Conservation (phyloP, 257 asterid species). For the Gentiana straminea region DNA sequence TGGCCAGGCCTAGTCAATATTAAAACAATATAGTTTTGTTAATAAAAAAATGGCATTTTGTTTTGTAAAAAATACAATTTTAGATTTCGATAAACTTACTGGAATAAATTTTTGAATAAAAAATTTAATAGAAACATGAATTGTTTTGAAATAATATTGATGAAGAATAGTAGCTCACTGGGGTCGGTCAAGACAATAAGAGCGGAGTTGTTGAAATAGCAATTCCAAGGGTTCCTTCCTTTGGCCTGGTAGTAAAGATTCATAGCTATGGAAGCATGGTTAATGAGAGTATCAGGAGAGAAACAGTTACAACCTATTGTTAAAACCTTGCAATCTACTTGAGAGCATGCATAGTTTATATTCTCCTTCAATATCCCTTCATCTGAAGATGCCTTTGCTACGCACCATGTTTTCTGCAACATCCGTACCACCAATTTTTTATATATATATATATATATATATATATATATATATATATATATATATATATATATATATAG, state of each 20-base stretch:
- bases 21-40: no score
- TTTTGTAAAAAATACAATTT: no score
- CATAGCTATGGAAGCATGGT: constrained; percentile 63
- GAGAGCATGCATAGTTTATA: constrained; percentile 29
- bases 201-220: constrained; percentile 34
- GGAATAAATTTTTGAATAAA: no score
- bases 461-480: no score
- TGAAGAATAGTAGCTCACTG: constrained; percentile 23
- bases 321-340: constrained; percentile 25
- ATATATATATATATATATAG: neutral
- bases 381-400: constrained; percentile 52
- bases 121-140: no score
- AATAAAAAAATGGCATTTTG: no score
- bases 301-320: constrained; percentile 33
- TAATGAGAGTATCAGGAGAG: constrained; percentile 25
- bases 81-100: no score
- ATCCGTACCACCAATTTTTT: no score
- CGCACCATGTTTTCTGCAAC: constrained; percentile 48
- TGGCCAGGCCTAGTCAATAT: no score
- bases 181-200: constrained; percentile 39
- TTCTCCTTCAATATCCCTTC: constrained; percentile 6
- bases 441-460: no score
- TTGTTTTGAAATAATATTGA: no score
- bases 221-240: constrained; percentile 36
- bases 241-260: constrained; percentile 37